Base-by-base conservation (phyloP, 2,329 filamentous ascomycete species). In the Talaromyces islandicus region DNA sequence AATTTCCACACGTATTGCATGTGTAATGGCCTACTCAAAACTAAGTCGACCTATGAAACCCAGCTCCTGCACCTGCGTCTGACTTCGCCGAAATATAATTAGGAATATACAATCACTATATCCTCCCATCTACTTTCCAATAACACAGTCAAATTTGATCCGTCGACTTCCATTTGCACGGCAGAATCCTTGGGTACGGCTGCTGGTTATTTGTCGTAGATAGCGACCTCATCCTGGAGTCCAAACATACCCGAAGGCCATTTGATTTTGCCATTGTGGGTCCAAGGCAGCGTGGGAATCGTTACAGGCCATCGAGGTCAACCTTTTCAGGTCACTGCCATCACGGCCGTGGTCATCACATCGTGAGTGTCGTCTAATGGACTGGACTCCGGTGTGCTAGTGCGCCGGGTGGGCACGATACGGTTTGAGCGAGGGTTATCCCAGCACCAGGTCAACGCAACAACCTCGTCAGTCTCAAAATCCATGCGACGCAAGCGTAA, bases 191-290 rank as follows among this genome's bases (percentile, higher is more conserved):
- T 14, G 52, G 52, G 19, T 54, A 54, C 27, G 52, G 29, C 52
- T 54, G 52, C 29, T 54, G 52, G 52, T 54, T 54, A 24, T 54
- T n/a, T 54, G 29, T 54, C 52, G n/a, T 54, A 54, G n/a, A 38
- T 54, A 17, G n/a, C n/a, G 29, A 29, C 52, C 52, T 54, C 52
- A 7, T 54, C 29, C 30, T 54, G 52, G 14, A 24, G 38, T 6
- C 29, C 52, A 32, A 19, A 54, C 29, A 38, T 54, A 35, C 52
- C 29, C 3, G 53, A 54, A 12, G 52, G 17, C 52, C 52, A 54
- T 11, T 12, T 25, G 30, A 38, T 54, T n/a, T 54, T 54, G 14
- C 52, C 52, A 7, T 38, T 30, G 10, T 54, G n/a, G 17, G 30
- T 38, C 52, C 30, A 24, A 4, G 19, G 24, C 7, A 9, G 30